Evolutionary conservation across 2,329 filamentous ascomycete genomes (phyloP).

Genomic region (Penicillium sp.): DNA sequence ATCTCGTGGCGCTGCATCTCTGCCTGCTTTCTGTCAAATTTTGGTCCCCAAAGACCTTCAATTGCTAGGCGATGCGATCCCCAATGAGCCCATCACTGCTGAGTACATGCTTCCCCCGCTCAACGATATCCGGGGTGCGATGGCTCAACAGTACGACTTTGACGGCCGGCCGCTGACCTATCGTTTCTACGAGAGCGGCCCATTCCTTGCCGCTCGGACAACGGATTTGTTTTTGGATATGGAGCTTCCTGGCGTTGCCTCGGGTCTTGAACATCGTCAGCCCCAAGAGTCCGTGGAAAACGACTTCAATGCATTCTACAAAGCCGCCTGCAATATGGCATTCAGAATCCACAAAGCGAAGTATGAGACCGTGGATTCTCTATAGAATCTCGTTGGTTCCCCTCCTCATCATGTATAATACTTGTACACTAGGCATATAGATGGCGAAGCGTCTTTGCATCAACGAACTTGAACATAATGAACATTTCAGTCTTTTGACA

Average conservation of each 20-base stretch:
- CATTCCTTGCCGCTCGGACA: constrained; percentile 27
- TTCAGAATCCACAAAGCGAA: constrained; percentile 29
- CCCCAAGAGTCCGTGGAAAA: constrained; percentile 16
- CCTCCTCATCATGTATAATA: neutral
- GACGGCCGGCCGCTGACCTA: constrained; percentile 31
- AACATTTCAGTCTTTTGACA: neutral
- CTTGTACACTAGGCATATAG: neutral
- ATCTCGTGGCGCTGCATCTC: constrained; percentile 11
- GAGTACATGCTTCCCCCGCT: constrained; percentile 37
- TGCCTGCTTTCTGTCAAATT: constrained; percentile 33
- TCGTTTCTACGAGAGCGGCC: constrained; percentile 31
- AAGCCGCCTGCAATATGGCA: constrained; percentile 35
- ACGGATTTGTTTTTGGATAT: constrained; percentile 33
- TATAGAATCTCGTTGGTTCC: neutral
- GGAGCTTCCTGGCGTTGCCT: constrained; percentile 14
- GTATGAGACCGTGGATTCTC: neutral
- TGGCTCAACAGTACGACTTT: constrained; percentile 32
- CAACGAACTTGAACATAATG: neutral
- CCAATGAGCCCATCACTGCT: constrained; percentile 17
- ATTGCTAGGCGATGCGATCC: neutral
- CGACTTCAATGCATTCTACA: constrained; percentile 37
- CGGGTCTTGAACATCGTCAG: constrained; percentile 2
- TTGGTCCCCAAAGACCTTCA: constrained; percentile 25
- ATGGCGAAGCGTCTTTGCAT: neutral
- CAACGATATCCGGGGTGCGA: constrained; percentile 26